Percentiles rank a stretch among this genome's conserved stretches.
Conservation (phyloP, 495 filamentous ascomycete genomes). For the Penicillium bialowiezense region DNA sequence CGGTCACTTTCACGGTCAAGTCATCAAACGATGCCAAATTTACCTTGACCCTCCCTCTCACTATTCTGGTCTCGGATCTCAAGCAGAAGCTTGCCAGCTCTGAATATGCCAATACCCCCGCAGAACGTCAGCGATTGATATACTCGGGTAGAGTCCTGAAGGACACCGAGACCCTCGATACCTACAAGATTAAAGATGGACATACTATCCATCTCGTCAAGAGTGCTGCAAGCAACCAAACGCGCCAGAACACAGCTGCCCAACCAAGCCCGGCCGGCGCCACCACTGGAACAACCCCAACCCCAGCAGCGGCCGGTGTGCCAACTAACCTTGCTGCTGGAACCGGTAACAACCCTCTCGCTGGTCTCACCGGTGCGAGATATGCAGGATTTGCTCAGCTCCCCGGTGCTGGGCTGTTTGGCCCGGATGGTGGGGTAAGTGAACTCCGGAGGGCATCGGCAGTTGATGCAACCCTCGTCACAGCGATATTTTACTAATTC, state of each 20-base stretch:
- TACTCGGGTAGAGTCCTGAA: conserved; percentile 97
- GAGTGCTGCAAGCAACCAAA: conserved; percentile 83
- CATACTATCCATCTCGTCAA: conserved; percentile 97
- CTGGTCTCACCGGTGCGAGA: conserved; percentile 86
- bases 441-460: not conserved
- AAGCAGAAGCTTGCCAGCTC: conserved; percentile 79
- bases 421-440: conserved; percentile 94
- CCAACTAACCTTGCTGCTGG: conserved; percentile 91
- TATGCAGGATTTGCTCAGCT: conserved; percentile 91
- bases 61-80: conserved; percentile 77
- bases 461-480: too few relatives aligned
- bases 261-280: conserved; percentile 45
- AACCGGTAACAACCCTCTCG: conserved; percentile 85
- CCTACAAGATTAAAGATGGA: conserved; percentile 93
- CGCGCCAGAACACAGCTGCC: conserved; percentile 56
- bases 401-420: conserved; percentile 86
- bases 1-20: conserved; percentile 93
- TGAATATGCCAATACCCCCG: conserved; percentile 80
- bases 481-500: conserved; percentile 16
- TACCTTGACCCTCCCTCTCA: conserved; percentile 71
- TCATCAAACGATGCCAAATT: conserved; percentile 82
- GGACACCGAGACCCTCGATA: conserved; percentile 76
- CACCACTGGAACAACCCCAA: conserved; percentile 49
- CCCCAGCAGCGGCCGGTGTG: conserved; percentile 55
- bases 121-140: conserved; percentile 88